Conservation (phyloP, 306 rosid genomes). For the Glycine soja region DNA sequence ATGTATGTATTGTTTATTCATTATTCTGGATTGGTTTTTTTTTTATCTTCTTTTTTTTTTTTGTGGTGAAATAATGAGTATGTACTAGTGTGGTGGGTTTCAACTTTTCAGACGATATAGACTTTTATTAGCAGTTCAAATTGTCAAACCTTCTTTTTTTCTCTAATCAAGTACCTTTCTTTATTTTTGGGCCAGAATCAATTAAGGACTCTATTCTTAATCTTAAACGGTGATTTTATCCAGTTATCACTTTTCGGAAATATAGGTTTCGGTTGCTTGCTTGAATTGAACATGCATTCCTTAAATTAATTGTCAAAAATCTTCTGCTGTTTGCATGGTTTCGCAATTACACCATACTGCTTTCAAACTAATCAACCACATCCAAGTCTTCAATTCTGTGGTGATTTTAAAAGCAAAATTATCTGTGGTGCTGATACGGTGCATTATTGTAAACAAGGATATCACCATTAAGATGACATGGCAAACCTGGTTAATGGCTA, state of each 20-base stretch:
- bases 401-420: background rate
- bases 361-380: conserved; percentile 47
- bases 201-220: conserved; percentile 51
- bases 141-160: conserved; percentile 60
- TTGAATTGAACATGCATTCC: conserved; percentile 1
- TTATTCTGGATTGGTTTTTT: background rate
- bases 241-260: conserved; percentile 44
- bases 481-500: background rate
- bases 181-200: conserved; percentile 43
- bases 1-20: background rate
- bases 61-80: conserved; percentile 71
- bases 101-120: conserved; percentile 67
- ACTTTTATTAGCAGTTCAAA: conserved; percentile 51
- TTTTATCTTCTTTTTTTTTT: conserved; percentile 35
- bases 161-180: conserved; percentile 55
- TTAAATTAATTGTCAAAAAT: conserved; percentile 9
- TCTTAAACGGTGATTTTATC: conserved; percentile 45
- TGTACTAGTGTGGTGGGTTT: conserved; percentile 59
- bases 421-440: conserved; percentile 4
- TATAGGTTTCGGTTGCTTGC: conserved; percentile 43
- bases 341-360: conserved; percentile 34
- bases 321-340: conserved; percentile 21
- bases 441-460: background rate
- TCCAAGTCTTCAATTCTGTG: conserved; percentile 23
- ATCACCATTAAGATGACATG: too few relatives aligned